phyloP scores from a whole-genome alignment of 257 asterid genomes.

The Striga asiatica region DNA sequence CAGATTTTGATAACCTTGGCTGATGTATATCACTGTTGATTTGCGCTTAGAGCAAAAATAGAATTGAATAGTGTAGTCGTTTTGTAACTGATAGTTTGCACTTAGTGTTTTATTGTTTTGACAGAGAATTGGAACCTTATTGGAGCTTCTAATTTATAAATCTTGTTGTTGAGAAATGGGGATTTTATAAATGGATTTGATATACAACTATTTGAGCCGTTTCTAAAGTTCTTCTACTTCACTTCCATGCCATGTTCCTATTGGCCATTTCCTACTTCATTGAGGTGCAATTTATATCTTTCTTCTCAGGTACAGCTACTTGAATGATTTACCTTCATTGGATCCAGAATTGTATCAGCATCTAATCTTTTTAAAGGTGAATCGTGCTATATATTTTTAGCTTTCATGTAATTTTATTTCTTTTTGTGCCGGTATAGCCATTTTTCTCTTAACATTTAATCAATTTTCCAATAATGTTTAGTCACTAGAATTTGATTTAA shows the following conservation, averaged over 20 bases:
- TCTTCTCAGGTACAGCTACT: constrained; percentile 70
- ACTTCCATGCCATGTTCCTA: too few species aligned
- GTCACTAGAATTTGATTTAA: not conserved
- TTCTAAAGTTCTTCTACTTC: too few species aligned
- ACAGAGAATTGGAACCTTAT: not conserved
- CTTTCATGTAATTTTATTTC: not conserved
- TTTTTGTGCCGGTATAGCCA: not conserved
- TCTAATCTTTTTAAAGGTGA: constrained; percentile 83
- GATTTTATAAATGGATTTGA: not conserved
- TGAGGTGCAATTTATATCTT: constrained; percentile 13
- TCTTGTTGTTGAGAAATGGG: not conserved
- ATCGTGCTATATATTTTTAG: not conserved
- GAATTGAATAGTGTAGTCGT: not conserved
- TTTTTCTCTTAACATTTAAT: not conserved
- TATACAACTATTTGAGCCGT: not conserved
- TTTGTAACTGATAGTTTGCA: not conserved
- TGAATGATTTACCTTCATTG: constrained; percentile 96
- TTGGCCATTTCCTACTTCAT: constrained; percentile 9
- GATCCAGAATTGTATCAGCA: constrained; percentile 95
- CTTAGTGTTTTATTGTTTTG: not conserved
- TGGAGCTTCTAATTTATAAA: not conserved
- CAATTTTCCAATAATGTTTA: not conserved
- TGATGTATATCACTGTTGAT: not conserved
- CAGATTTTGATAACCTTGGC: too few species aligned
- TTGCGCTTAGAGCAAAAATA: not conserved